Percentiles rank a stretch among this genome's conserved stretches.
These are phyloP conservation scores for Kazachstania kunashirensis DNA, from an alignment of 805 yeast species.

Conservation along the genomic window DNA sequence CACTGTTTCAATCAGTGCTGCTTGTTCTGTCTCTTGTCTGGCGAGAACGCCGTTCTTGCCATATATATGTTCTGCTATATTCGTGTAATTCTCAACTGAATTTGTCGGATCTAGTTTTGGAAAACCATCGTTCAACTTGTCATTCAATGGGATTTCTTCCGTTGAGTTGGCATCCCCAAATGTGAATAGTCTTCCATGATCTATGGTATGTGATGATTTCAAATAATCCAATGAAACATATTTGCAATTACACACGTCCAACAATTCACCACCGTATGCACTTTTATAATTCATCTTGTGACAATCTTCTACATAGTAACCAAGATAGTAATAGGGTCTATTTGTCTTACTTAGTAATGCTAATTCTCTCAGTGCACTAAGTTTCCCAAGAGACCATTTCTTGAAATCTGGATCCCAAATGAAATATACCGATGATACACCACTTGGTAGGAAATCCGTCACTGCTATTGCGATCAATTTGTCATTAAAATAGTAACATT, in stretches of 20 bases:
- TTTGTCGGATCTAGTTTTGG: neutral
- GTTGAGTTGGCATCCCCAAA: conserved; percentile 4
- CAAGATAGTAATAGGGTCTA: conserved; percentile 57
- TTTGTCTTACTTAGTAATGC: conserved; percentile 37
- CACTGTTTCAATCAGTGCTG: neutral
- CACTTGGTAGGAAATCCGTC: conserved; percentile 64
- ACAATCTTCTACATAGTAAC: conserved; percentile 73
- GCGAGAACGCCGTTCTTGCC: conserved; percentile 27
- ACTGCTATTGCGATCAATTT: conserved; percentile 67
- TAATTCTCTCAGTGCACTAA: conserved; percentile 66
- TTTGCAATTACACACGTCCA: conserved; percentile 43
- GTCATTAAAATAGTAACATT: conserved; percentile 58
- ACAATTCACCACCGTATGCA: conserved; percentile 64
- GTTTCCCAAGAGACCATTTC: conserved; percentile 61
- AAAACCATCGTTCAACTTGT: conserved; percentile 1
- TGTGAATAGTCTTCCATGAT: conserved; percentile 23
- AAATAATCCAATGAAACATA: conserved; percentile 28
- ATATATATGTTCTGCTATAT: conserved; percentile 33
- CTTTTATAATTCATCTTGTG: conserved; percentile 74
- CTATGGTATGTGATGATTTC: conserved; percentile 9
- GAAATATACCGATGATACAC: conserved; percentile 76
- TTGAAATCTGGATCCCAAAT: conserved; percentile 80
- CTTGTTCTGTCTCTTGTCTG: neutral
- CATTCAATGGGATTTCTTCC: conserved; percentile 5
- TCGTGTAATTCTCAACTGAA: conserved; percentile 1